Conservation (phyloP, 176 grass and related monocot genomes). For the Themeda triandra region DNA sequence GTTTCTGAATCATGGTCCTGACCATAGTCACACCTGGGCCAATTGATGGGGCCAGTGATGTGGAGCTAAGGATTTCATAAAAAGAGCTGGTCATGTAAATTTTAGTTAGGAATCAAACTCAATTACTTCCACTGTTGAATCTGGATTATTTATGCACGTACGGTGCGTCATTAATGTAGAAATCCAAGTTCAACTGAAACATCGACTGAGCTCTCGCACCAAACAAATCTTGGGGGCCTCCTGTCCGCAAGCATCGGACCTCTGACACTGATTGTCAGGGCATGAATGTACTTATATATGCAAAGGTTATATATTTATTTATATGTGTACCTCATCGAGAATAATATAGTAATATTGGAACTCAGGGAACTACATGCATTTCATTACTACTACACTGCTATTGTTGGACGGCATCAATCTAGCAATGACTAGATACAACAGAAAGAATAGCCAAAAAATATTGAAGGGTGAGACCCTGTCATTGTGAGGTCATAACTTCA, state of each 20-base stretch:
- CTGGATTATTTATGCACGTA: neutral
- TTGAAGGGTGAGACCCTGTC: neutral
- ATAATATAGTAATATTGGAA: neutral
- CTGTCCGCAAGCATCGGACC: neutral
- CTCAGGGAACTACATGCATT: neutral
- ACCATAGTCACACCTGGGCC: neutral
- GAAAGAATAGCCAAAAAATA: slow-evolving; percentile 4
- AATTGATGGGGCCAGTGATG: neutral
- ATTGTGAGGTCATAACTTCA: neutral
- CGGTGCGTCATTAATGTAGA: too few species aligned
- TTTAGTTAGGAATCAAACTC: too few species aligned
- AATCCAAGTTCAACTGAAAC: too few species aligned
- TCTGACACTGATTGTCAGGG: neutral
- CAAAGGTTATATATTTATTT: slow-evolving; percentile 11
- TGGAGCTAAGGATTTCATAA: neutral
- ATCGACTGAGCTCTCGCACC: neutral
- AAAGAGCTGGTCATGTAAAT: neutral
- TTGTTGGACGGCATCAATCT: slow-evolving; percentile 18
- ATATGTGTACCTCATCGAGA: slow-evolving; percentile 7
- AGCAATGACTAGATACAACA: slow-evolving; percentile 18
- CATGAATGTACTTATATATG: slow-evolving; percentile 10
- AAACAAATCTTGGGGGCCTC: neutral
- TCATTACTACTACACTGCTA: slow-evolving; percentile 17
- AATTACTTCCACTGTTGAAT: neutral
- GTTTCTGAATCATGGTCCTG: neutral